These are phyloP conservation scores for Fusarium sp. DNA, from an alignment of 2,329 filamentous ascomycete species.

Conservation along the genomic window DNA sequence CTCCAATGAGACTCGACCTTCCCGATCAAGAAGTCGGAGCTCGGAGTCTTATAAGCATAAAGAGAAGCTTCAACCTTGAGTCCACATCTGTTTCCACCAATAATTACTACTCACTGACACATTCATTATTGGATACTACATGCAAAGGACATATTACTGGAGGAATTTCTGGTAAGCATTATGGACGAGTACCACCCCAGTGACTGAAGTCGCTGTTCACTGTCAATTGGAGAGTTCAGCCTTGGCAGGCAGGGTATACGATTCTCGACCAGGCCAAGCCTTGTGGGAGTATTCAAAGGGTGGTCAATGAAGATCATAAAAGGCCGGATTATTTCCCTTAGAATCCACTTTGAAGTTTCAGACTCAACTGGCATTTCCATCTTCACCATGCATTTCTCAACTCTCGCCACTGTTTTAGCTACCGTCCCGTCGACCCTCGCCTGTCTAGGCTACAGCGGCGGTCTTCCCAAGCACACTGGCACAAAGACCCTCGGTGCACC, in stretches of 20 bases:
- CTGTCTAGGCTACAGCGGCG: conserved; percentile 46
- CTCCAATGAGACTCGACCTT: not conserved
- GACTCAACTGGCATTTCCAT: not conserved
- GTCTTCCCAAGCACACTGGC: conserved; percentile 46
- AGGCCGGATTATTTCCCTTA: not conserved
- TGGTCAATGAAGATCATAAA: not conserved
- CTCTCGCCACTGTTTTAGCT: conserved; percentile 31
- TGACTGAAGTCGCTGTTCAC: not conserved
- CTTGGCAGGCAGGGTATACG: not conserved
- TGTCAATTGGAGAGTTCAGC: not conserved
- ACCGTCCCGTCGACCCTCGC: conserved; percentile 46
- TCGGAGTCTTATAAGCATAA: conserved; percentile 23
- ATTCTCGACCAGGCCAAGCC: no score
- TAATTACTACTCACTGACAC: not conserved
- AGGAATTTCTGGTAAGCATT: not conserved
- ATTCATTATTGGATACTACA: not conserved
- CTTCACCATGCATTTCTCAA: conserved; percentile 9
- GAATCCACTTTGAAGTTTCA: not conserved
- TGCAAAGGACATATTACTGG: not conserved
- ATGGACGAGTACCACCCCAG: not conserved
- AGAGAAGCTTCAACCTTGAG: not conserved
- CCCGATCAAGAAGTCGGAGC: conserved; percentile 8
- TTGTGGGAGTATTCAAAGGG: not conserved
- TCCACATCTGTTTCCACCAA: conserved; percentile 9
- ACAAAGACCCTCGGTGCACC: conserved; percentile 46